Evolutionary conservation across 768 basidiomycete genomes (phyloP), one percentile per base, ranked within the genome.

Genomic region (button mushroom (Agaricus bisporus)): DNA sequence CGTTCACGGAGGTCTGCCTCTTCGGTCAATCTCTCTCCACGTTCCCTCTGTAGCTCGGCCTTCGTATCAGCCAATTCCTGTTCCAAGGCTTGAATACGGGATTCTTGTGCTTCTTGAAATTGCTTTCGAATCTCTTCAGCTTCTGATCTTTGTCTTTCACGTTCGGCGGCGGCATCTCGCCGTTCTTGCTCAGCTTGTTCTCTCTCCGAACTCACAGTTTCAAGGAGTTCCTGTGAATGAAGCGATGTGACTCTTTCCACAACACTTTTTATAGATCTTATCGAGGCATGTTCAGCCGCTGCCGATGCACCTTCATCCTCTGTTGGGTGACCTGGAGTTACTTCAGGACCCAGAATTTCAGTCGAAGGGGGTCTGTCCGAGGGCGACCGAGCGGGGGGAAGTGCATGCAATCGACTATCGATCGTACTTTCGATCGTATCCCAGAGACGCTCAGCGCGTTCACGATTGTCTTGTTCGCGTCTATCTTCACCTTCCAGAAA

Each of bases 41-140:
- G 77, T 64, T 90, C 89, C 45, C 74, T 72, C 48, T 85, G 82
- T 37, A 88, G 72, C 42, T 89, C 86, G 12, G 65, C 73, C 17
- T 79, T 78, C 6, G 80, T 70, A 5, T 69, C 71, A 5, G 75
- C 73, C 5, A 89, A 69, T 58, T 91, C 84, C 4, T 81, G 80
- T 59, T 88, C 83, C 35, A 90, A 69, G 5, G 75, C 76, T 20
- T 65, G 66, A 26, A 86, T 82, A n/a, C 81, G 77, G 14, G 71
- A 72, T 25, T 80, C 74, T 54, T 79, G 74, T 41, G 80, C 80
- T 49, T 76, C 76, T 15, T 76, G 70, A 8, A 76, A 57, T 5
- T 64, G 72, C 39, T 62, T 66, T 9, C 78, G 73, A 55, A 81
- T 81, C 12, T 71, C 78, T 7, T 80, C 77, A 2, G 75, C 69